Percentiles rank a stretch among this genome's conserved stretches.
Evolutionary conservation across 2,329 filamentous ascomycete species (phyloP).

Genomic region (Metarhizium humberi): DNA sequence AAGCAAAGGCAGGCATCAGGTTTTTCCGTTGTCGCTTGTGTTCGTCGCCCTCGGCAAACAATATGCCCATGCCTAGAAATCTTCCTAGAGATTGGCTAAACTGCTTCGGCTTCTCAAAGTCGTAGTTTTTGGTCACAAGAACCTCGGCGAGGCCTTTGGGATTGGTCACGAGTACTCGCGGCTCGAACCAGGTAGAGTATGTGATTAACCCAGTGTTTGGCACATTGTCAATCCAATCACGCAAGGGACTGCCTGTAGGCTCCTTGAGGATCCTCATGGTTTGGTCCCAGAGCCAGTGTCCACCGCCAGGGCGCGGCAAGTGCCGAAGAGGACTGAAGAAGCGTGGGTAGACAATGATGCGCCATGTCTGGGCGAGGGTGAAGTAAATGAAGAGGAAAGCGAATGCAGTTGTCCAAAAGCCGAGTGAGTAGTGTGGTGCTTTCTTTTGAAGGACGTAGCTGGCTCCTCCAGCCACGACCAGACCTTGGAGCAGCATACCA

Average conservation of each 20-base stretch:
- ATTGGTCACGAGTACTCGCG: neutral
- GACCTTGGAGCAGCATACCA: neutral
- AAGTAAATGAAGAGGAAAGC: conserved; percentile 1
- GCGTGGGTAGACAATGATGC: conserved; percentile 11
- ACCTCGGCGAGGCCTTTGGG: neutral
- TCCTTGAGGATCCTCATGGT: neutral
- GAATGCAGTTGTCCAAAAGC: neutral
- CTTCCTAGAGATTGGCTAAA: neutral
- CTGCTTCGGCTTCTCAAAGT: neutral
- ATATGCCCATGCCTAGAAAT: neutral
- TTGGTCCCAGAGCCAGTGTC: conserved; percentile 37
- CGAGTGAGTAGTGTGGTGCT: neutral
- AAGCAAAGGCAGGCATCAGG: neutral
- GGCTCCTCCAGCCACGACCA: neutral
- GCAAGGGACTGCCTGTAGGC: neutral
- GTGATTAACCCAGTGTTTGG: neutral
- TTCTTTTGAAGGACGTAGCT: neutral
- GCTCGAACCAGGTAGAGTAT: neutral
- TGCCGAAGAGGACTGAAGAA: conserved; percentile 14
- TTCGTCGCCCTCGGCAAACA: neutral
- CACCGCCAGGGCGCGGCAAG: conserved; percentile 3
- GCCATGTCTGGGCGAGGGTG: conserved; percentile 11
- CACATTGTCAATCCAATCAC: neutral
- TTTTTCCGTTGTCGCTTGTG: neutral
- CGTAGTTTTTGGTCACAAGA: neutral